Evolutionary conservation across 345 rosid species (phyloP), one percentile per base, ranked within the genome.

Genomic region (Cardiospermum halicacabum): DNA sequence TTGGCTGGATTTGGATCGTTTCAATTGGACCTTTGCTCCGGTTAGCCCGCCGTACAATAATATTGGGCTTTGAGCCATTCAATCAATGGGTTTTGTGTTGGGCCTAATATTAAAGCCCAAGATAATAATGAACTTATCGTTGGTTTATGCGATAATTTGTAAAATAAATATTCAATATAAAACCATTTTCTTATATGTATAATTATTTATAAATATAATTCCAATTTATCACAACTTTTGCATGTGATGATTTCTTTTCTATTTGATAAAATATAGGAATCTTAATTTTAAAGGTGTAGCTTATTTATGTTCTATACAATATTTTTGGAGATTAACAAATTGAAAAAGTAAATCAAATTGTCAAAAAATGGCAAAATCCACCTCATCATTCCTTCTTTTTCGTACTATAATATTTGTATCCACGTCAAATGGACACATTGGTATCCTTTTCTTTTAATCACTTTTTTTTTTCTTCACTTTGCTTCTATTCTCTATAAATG

Each of bases 281-380:
- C 59, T 65, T 65, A 65, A 61, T 51, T 53, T 53, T 37, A 60
- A 65, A 53, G 68, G 27, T 53, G 18, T 9, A 21, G 43, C 25
- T 64, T 25, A 28, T 53, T 39, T 6, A 24, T 22, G n/a, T n/a
- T n/a, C 3, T 24, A 6, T 45, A 26, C 43, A 60, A 56, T 36
- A 31, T 32, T 34, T 7, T 34, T 25, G 15, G 15, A 54, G 24
- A 40, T 53, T 19, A 47, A 11, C 47, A 24, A 5, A 39, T 55
- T 53, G 60, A 15, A 32, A 47, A 47, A 19, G 7, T 22, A n/a
- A 31, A 28, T 15, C 18, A 27, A 69, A 32, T 31, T 36, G 36
- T 48, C 8, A 11, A 71, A 28, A 53, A 43, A 8, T 27, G 12
- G 5, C 3, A 45, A 10, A 28, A 51, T 19, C 45, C 45, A 19